Base-by-base conservation (phyloP, 805 yeast species). In the Starmerella davenportii region DNA sequence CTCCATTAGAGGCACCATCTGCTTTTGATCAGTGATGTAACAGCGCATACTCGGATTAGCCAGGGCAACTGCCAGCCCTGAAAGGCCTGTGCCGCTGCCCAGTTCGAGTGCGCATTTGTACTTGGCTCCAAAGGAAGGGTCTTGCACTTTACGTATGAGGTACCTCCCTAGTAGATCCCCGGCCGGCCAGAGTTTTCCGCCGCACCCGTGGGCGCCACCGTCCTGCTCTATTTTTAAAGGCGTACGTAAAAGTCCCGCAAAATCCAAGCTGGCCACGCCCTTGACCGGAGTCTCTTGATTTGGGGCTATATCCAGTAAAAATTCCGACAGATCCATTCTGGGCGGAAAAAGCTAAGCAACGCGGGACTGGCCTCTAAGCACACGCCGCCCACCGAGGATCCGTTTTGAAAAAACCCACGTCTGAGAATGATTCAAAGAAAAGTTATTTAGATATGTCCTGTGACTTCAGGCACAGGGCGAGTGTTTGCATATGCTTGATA, bases 141-240 rank as follows among this genome's bases (percentile, higher is more conserved):
- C 25, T 7, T 43, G 35, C 1, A 58, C 54, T 18, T 56, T 50
- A 14, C 56, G 43, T 34, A 53, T 49, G 41, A 69, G 43, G 42
- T 69, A 71, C 30, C 65, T 56, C 13, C 73, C 61, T 16, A 71
- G 54, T 34, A 70, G 55, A 39, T 70, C 72, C 15, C 76, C 77
- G 8, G 76, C 74, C 2, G 72, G 61, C 77, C 77, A 71, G 4
- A 71, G 58, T 41, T 69, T 66, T 3, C 77, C 77, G n/a, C 77
- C 77, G 51, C 76, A 72, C 2, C 77, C 77, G 4, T 63, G 51
- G 1, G 63, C 69, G 5, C 76, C 76, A 30, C 75, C 76, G 47
- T 72, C 76, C 44, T 68, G 72, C 41, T 56, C 58, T 21, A 71
- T 61, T 44, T 58, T 50, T 23, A 69, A 51, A 1, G 59, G 58